phyloP scores from a whole-genome alignment of 805 yeast species.

The Candida qinlingensis region DNA sequence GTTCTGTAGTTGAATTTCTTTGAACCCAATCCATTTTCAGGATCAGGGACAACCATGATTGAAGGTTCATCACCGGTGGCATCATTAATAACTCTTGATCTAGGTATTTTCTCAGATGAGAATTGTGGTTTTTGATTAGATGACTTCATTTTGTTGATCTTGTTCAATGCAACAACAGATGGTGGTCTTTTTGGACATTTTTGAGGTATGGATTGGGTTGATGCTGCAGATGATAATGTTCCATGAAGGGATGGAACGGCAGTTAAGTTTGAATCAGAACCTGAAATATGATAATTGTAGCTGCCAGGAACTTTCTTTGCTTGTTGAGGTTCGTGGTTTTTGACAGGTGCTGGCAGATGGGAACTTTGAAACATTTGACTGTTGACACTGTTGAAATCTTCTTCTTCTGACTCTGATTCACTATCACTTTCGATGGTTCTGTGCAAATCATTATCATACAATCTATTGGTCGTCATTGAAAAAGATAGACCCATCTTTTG shows the following conservation, averaged over 20 bases:
- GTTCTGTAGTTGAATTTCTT: slow-evolving; percentile 9
- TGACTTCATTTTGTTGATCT: slow-evolving; percentile 16
- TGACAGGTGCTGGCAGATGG: background rate
- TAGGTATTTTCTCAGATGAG: slow-evolving; percentile 67
- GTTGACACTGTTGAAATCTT: slow-evolving; percentile 23
- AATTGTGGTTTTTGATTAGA: slow-evolving; percentile 47
- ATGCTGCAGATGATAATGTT: background rate
- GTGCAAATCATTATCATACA: slow-evolving; percentile 30
- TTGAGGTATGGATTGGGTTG: background rate
- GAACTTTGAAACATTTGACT: slow-evolving; percentile 14
- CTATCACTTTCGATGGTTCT: slow-evolving; percentile 22
- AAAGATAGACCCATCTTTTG: slow-evolving; percentile 76
- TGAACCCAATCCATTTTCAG: slow-evolving; percentile 10
- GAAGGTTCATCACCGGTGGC: slow-evolving; percentile 67
- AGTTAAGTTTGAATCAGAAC: background rate
- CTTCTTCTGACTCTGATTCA: slow-evolving; percentile 20
- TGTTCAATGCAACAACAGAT: slow-evolving; percentile 8
- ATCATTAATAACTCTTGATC: slow-evolving; percentile 59
- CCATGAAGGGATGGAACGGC: background rate
- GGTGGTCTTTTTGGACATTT: background rate
- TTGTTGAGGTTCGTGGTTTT: background rate
- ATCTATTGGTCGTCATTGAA: slow-evolving; percentile 62
- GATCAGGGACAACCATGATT: slow-evolving; percentile 50
- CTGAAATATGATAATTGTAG: background rate
- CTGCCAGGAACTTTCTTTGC: background rate